A percentile compares a stretch with the other conserved stretches of the same genome.
phyloP scores from a whole-genome alignment of 2,329 filamentous ascomycete genomes.

The Epichloe aotearoae region DNA sequence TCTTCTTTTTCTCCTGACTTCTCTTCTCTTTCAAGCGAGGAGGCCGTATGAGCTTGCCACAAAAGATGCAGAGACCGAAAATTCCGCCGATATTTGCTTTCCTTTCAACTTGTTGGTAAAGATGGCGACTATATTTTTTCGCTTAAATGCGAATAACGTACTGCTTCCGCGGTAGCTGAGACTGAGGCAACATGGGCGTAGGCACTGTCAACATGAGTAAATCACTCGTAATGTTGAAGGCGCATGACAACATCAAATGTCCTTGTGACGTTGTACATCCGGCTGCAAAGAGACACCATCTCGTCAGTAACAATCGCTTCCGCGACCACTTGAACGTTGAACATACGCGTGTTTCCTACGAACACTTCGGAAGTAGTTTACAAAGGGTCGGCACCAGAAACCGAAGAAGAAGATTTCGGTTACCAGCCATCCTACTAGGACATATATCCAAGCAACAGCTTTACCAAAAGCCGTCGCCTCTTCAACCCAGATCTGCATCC shows the following conservation, averaged over 20 bases:
- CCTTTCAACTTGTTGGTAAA: slow-evolving; percentile 1
- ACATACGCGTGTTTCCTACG: too few species aligned
- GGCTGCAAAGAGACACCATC: too few species aligned
- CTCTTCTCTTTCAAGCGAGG: not conserved
- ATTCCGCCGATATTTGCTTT: slow-evolving; percentile 15
- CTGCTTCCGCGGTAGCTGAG: slow-evolving; percentile 4
- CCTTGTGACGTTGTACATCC: not conserved
- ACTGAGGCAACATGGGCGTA: slow-evolving; percentile 1
- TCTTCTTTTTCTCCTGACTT: not conserved
- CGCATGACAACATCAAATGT: slow-evolving; percentile 1
- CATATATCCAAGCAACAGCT: too few species aligned
- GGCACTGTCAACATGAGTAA: slow-evolving; percentile 3
- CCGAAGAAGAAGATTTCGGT: too few species aligned
- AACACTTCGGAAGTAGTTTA: too few species aligned
- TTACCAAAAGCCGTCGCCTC: too few species aligned
- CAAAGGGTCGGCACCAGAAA: too few species aligned
- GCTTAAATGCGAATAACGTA: not conserved
- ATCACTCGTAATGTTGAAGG: slow-evolving; percentile 3
- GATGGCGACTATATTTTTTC: not conserved
- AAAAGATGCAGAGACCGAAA: slow-evolving; percentile 35
- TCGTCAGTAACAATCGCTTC: too few species aligned
- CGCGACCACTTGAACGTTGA: too few species aligned
- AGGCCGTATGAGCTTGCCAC: slow-evolving; percentile 14
- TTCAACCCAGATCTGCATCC: too few species aligned
- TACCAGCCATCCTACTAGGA: too few species aligned